These are phyloP conservation scores for Acer negundo DNA, from an alignment of 345 rosid genomes.

Conservation along the genomic window DNA sequence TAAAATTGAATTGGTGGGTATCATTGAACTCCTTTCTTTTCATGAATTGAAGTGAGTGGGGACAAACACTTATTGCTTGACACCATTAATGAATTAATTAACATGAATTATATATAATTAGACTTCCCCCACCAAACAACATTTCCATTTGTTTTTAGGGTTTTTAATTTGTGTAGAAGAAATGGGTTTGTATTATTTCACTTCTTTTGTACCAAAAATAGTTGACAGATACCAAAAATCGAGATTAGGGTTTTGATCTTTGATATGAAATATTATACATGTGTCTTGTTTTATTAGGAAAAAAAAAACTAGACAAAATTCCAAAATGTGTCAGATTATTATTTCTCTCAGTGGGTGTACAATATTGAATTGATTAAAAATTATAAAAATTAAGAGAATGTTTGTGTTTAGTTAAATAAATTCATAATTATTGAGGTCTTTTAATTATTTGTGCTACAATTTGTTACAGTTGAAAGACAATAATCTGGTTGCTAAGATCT, in stretches of 20 bases:
- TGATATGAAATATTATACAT: not conserved
- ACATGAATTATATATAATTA: not conserved
- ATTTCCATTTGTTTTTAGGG: conserved; percentile 23
- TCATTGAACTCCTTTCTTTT: conserved; percentile 27
- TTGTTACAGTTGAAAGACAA: conserved; percentile 10
- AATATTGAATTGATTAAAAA: conserved; percentile 1
- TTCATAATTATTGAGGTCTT: not conserved
- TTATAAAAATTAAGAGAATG: conserved; percentile 1
- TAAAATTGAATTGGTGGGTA: conserved; percentile 25
- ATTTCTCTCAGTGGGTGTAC: conserved; percentile 3
- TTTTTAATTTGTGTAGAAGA: conserved; percentile 5
- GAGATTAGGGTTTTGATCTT: not conserved
- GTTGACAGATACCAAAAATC: conserved; percentile 19
- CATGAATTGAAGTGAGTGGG: conserved; percentile 27
- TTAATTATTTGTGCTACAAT: not conserved
- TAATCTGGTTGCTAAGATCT: conserved; percentile 10
- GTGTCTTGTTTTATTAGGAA: not conserved
- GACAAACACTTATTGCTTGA: conserved; percentile 9
- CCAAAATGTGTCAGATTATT: conserved; percentile 3
- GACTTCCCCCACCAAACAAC: conserved; percentile 33
- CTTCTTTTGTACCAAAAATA: conserved; percentile 6
- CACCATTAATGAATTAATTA: conserved; percentile 21
- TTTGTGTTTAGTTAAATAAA: conserved; percentile 18
- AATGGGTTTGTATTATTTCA: conserved; percentile 25
- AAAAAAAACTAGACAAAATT: not conserved